phyloP scores from a whole-genome alignment of 305 asterid species.

The Fraxinus albicans region DNA sequence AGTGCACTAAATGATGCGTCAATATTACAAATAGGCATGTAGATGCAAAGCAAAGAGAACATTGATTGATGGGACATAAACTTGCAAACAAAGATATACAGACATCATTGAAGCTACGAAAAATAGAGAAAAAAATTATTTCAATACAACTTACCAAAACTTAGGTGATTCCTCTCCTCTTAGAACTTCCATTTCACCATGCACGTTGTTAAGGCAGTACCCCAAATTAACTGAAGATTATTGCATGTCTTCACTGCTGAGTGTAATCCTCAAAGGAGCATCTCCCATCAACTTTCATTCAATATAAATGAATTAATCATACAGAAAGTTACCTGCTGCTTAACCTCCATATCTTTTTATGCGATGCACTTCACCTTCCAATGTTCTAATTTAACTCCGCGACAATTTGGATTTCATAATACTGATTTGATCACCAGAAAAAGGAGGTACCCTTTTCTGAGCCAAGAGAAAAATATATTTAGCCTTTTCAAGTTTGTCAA shows the following conservation, averaged over 20 bases:
- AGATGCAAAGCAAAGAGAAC: not conserved
- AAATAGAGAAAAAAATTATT: not conserved
- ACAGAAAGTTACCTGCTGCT: too few species aligned
- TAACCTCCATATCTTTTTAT: not conserved
- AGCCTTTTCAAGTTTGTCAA: constrained; percentile 44
- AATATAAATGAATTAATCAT: too few species aligned
- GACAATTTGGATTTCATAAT: constrained; percentile 38
- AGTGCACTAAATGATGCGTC: not conserved
- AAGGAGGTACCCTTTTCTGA: constrained; percentile 33
- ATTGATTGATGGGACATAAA: not conserved
- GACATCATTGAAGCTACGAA: not conserved
- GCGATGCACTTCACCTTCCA: not conserved
- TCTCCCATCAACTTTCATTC: not conserved
- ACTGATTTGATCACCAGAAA: constrained; percentile 29
- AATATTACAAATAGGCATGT: not conserved
- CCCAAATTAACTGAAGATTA: constrained; percentile 12
- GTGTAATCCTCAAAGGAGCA: not conserved
- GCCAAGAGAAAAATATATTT: constrained; percentile 48
- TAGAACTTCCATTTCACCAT: constrained; percentile 8
- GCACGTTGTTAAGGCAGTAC: constrained; percentile 18
- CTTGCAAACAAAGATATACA: not conserved
- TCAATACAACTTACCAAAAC: constrained; percentile 26
- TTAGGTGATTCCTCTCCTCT: constrained; percentile 11
- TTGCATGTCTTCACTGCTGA: not conserved
- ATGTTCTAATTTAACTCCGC: constrained; percentile 24